A percentile compares a stretch with the other conserved stretches of the same genome.
Conservation (phyloP, 2,329 filamentous ascomycete genomes). For the Thermomyces lanuginosus region DNA sequence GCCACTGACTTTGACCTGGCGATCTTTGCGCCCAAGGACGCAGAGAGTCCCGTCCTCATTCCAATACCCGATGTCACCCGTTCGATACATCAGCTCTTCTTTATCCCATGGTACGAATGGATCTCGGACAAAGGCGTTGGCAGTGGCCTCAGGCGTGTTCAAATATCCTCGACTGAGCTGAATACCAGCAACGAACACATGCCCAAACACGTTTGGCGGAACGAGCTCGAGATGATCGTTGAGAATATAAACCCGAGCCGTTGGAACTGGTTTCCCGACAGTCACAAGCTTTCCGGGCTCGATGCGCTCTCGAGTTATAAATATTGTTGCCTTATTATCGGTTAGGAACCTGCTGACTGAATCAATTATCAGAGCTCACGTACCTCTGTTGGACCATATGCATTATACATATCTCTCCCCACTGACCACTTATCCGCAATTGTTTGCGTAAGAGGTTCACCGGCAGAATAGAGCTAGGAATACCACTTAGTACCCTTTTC, state of each 20-base stretch:
- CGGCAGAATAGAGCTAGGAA: constrained; percentile 20
- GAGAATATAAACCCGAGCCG: constrained; percentile 28
- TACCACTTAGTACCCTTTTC: too few species aligned
- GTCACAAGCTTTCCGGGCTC: constrained; percentile 15
- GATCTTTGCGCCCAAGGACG: constrained; percentile 27
- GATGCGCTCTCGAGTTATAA: too few species aligned
- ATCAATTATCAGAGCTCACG: too few species aligned
- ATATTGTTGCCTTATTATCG: too few species aligned
- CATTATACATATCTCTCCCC: constrained; percentile 21
- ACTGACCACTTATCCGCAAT: constrained; percentile 19
- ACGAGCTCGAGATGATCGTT: constrained; percentile 16
- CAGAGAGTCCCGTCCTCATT: constrained; percentile 21
- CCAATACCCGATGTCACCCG: constrained; percentile 29
- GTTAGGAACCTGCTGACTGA: too few species aligned
- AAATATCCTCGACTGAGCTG: constrained; percentile 31
- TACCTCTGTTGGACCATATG: constrained; percentile 32
- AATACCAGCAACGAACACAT: constrained; percentile 29
- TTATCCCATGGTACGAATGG: constrained; percentile 8
- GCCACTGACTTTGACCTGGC: constrained; percentile 24
- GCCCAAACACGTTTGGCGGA: constrained; percentile 23
- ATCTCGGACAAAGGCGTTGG: constrained; percentile 18
- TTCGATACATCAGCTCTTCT: constrained; percentile 23
- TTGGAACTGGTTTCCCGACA: constrained; percentile 21
- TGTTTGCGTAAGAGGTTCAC: constrained; percentile 21
- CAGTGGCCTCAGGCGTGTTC: constrained; percentile 13